phyloP scores from a whole-genome alignment of 768 basidiomycete genomes.

The Rubroboletus pulcherrimus region DNA sequence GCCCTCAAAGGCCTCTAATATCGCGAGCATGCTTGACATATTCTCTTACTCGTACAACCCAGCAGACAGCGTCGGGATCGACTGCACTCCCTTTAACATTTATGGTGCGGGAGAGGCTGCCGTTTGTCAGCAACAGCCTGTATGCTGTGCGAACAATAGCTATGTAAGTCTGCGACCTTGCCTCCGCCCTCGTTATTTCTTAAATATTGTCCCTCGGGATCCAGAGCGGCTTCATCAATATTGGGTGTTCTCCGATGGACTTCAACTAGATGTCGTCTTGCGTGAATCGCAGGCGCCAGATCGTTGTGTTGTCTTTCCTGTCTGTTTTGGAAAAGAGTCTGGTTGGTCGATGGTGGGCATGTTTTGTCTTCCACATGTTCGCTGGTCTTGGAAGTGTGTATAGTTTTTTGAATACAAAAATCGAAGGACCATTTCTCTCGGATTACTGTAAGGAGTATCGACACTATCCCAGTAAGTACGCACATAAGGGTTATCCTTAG shows the following conservation, averaged over 20 bases:
- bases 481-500: no score
- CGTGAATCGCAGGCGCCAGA: not conserved
- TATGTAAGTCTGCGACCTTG: slow-evolving; percentile 15
- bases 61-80: slow-evolving; percentile 22
- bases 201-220: not conserved
- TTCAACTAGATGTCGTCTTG: slow-evolving; percentile 16
- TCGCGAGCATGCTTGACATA: not conserved
- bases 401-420: slow-evolving; percentile 1
- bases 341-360: not conserved
- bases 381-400: not conserved
- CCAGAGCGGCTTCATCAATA: slow-evolving; percentile 16
- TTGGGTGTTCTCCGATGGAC: slow-evolving; percentile 25
- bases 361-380: not conserved
- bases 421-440: not conserved
- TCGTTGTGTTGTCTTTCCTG: not conserved
- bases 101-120: slow-evolving; percentile 19
- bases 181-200: not conserved
- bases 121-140: slow-evolving; percentile 22
- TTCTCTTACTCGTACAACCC: slow-evolving; percentile 12
- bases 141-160: slow-evolving; percentile 20
- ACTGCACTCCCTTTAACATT: slow-evolving; percentile 21
- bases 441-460: not conserved
- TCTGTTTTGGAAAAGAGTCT: slow-evolving; percentile 3
- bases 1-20: slow-evolving; percentile 8
- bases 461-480: not conserved